A percentile compares a stretch with the other conserved stretches of the same genome.
phyloP scores from a whole-genome alignment of 352 stramenopile genomes.

The Phytophthora macrochlamydospora region DNA sequence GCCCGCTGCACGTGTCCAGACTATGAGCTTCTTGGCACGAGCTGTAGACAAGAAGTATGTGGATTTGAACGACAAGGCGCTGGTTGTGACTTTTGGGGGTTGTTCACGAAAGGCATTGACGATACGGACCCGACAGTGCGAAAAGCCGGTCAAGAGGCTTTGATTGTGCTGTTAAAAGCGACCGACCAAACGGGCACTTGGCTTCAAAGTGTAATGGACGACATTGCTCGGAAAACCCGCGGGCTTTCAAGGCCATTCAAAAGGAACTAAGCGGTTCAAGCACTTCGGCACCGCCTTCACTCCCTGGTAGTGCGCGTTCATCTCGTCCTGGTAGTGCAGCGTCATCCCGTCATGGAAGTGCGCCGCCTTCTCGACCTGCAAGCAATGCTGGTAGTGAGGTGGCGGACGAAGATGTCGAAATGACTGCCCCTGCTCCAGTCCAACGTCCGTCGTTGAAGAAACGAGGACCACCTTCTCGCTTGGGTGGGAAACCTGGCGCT shows the following conservation, averaged over 20 bases:
- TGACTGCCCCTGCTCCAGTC: conserved; percentile 19
- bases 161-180: conserved; percentile 63
- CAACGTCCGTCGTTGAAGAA: conserved; percentile 45
- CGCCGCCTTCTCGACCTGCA: conserved; percentile 1
- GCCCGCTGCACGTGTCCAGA: conserved; percentile 78
- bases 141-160: conserved; percentile 73
- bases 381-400: conserved; percentile 29
- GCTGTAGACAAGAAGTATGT: conserved; percentile 75
- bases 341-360: conserved; percentile 36
- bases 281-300: conserved; percentile 33
- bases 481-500: conserved; percentile 50
- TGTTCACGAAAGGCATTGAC: conserved; percentile 71
- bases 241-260: conserved; percentile 73
- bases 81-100: conserved; percentile 68
- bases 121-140: conserved; percentile 83
- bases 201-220: conserved; percentile 65
- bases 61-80: conserved; percentile 58
- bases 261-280: conserved; percentile 40
- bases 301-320: conserved; percentile 23
- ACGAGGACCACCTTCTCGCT: conserved; percentile 50
- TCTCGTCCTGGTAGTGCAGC: conserved; percentile 35
- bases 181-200: conserved; percentile 54
- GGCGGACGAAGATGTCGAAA: conserved; percentile 39
- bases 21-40: conserved; percentile 67
- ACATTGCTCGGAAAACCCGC: conserved; percentile 75